Conservation (phyloP, 208 protist species). For the Trypanosoma rangeli region DNA sequence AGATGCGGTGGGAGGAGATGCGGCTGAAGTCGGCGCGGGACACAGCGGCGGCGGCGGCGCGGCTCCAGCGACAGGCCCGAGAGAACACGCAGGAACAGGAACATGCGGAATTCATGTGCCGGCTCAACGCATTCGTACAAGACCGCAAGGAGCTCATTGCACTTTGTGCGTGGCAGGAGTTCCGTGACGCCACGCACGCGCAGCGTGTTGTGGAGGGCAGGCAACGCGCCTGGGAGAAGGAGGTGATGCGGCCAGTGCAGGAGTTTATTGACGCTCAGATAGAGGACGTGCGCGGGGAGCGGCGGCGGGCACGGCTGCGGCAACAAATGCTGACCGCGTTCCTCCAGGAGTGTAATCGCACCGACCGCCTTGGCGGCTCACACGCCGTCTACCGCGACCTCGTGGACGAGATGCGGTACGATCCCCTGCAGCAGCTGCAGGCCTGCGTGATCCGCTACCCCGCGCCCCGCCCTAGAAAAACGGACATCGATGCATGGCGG, state of each 20-base stretch:
- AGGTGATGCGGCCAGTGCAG: constrained; percentile 32
- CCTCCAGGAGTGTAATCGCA: constrained; percentile 20
- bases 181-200: constrained; percentile 1
- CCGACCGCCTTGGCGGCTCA: constrained; percentile 5
- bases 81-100: constrained; percentile 19
- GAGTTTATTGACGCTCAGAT: constrained; percentile 22
- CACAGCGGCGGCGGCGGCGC: constrained; percentile 14
- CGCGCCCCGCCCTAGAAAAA: not conserved
- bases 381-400: constrained; percentile 27
- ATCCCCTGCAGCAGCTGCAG: constrained; percentile 16
- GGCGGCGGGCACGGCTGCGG: not conserved
- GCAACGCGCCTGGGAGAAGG: constrained; percentile 26
- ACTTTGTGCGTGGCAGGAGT: constrained; percentile 9
- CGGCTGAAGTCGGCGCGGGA: constrained; percentile 14
- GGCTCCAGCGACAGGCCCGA: not conserved
- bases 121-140: constrained; percentile 15
- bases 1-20: constrained; percentile 22
- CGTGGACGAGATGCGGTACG: constrained; percentile 26
- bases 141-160: constrained; percentile 14
- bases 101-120: constrained; percentile 15
- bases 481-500: constrained; percentile 21
- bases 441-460: constrained; percentile 18
- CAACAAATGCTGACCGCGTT: constrained; percentile 20
- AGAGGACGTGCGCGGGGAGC: not conserved
- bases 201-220: constrained; percentile 18